Percentiles rank a stretch among this genome's conserved stretches.
Conservation (phyloP, 306 rosid genomes). For the Acmispon strigosus region DNA sequence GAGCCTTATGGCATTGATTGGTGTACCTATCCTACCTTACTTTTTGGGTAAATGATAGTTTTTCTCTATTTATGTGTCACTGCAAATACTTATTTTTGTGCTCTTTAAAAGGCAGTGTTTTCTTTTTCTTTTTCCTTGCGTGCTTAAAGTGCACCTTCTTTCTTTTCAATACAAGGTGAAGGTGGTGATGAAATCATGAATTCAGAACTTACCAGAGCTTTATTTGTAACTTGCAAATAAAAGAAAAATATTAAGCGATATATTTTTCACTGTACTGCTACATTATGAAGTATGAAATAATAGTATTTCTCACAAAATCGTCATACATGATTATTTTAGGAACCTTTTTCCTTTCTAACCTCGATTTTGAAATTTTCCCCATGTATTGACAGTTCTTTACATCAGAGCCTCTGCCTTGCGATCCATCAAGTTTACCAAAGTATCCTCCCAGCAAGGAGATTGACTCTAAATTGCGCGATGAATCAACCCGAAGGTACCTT, state of each 20-base stretch:
- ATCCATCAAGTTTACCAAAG: constrained; percentile 83
- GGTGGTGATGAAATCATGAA: constrained; percentile 2
- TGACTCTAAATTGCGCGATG: constrained; percentile 78
- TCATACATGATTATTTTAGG: background rate
- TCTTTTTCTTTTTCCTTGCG: background rate
- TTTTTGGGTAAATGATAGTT: background rate
- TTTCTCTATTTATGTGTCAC: background rate
- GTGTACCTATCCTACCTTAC: background rate
- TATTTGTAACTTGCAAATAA: background rate
- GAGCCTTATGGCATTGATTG: background rate
- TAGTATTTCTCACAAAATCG: background rate
- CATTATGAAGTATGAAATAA: background rate
- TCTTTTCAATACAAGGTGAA: background rate
- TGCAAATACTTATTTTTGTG: background rate
- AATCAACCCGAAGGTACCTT: constrained; percentile 63
- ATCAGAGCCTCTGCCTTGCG: constrained; percentile 76
- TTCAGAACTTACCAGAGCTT: background rate
- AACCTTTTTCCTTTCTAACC: constrained; percentile 7
- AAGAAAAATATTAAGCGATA: background rate
- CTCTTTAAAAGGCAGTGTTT: background rate
- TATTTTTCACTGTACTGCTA: background rate
- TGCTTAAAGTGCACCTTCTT: background rate
- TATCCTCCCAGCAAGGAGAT: constrained; percentile 96
- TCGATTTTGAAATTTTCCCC: background rate
- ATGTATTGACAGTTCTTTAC: constrained; percentile 62